Evolutionary conservation across 2,329 filamentous ascomycete species (phyloP).

Genomic region (Colletotrichum zoysiae): DNA sequence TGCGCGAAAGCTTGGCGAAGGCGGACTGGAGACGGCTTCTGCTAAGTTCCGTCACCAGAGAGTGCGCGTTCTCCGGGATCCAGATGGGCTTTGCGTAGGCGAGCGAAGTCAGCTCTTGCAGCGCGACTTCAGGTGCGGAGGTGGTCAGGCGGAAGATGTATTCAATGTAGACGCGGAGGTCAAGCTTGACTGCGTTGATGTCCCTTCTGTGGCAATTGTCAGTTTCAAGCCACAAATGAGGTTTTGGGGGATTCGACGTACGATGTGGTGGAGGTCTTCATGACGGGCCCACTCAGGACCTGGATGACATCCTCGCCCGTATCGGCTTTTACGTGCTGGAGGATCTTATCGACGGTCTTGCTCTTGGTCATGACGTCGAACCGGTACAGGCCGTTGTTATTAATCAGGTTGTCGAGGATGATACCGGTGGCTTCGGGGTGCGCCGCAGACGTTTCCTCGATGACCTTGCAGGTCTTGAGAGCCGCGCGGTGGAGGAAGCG

Average conservation of each 20-base stretch:
- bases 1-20: conserved; percentile 68
- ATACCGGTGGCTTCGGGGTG: conserved; percentile 70
- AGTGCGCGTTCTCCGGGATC: conserved; percentile 41
- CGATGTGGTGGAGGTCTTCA: conserved; percentile 45
- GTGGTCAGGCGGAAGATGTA: conserved; percentile 67
- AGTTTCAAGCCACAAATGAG: conserved; percentile 46
- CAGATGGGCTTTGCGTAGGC: conserved; percentile 64
- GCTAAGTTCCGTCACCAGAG: conserved; percentile 61
- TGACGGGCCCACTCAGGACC: conserved; percentile 50
- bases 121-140: conserved; percentile 52
- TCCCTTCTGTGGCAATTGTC: conserved; percentile 50
- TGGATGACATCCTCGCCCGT: conserved; percentile 67
- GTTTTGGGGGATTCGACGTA: conserved; percentile 44
- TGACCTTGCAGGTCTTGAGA: conserved; percentile 77
- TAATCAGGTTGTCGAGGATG: conserved; percentile 76
- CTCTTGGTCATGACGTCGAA: conserved; percentile 90
- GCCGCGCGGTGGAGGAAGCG: conserved; percentile 85
- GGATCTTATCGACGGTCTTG: conserved; percentile 83
- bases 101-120: conserved; percentile 67
- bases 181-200: conserved; percentile 51
- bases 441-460: conserved; percentile 74
- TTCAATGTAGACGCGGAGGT: conserved; percentile 64
- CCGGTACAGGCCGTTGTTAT: conserved; percentile 77
- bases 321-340: conserved; percentile 69
- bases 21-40: conserved; percentile 69